These are phyloP conservation scores for Adansonia gregorii DNA, from an alignment of 441 rosid genomes.

Conservation along the genomic window DNA sequence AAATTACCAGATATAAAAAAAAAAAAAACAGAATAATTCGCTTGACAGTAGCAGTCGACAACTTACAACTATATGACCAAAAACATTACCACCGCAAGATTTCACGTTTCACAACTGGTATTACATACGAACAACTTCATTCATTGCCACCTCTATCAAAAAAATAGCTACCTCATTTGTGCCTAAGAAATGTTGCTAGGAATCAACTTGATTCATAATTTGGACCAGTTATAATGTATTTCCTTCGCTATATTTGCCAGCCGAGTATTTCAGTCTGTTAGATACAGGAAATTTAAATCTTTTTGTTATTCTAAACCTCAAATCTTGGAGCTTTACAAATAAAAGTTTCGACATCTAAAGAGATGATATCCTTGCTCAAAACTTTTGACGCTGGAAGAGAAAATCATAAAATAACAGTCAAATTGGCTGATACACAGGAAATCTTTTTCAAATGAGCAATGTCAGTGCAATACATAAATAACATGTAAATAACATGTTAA, in stretches of 20 bases:
- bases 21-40: background rate
- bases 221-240: background rate
- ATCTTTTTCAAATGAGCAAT: background rate
- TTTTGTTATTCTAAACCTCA: background rate
- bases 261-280: background rate
- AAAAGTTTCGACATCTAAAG: background rate
- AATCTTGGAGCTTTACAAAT: background rate
- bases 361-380: background rate
- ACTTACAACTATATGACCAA: background rate
- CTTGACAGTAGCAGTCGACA: background rate
- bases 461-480: background rate
- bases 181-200: background rate
- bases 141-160: background rate
- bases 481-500: background rate
- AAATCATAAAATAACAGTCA: background rate
- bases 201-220: slow-evolving; percentile 1
- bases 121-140: background rate
- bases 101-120: background rate
- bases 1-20: slow-evolving; percentile 5
- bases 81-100: background rate
- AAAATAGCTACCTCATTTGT: background rate
- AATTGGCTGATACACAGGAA: background rate
- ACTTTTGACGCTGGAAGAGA: background rate
- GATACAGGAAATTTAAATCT: background rate
- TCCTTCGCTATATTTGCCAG: background rate